A percentile compares a stretch with the other conserved stretches of the same genome.
These are phyloP conservation scores for Camellia sinensis DNA, from an alignment of 148 eudicot species.

Conservation along the genomic window DNA sequence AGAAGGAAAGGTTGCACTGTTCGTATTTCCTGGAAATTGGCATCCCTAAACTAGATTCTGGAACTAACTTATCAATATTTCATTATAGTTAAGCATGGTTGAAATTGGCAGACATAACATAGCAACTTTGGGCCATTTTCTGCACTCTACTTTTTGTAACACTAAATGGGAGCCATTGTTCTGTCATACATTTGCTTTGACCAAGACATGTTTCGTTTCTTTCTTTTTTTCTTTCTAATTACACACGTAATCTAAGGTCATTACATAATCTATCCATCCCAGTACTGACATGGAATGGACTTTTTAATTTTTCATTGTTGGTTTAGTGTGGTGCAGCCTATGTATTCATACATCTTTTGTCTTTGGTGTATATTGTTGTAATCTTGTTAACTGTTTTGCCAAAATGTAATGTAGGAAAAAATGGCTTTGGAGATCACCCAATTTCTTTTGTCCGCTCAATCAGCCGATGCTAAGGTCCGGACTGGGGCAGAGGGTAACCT, in stretches of 20 bases:
- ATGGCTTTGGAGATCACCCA: conserved; percentile 68
- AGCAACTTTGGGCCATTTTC: background rate
- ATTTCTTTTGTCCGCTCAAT: conserved; percentile 51
- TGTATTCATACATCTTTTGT: background rate
- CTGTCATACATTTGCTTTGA: background rate
- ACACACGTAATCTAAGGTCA: background rate
- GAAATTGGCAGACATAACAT: background rate
- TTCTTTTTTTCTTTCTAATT: background rate
- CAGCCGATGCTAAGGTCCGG: conserved; percentile 50
- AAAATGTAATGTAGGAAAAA: conserved; percentile 22
- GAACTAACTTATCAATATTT: background rate
- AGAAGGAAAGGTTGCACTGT: background rate
- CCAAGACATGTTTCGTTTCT: background rate
- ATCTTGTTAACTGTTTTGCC: background rate
- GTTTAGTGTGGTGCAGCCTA: background rate
- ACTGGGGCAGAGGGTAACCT: conserved; percentile 55
- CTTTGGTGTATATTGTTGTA: conserved; percentile 12
- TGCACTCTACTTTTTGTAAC: background rate
- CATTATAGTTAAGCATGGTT: background rate
- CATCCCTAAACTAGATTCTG: background rate
- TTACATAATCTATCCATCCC: background rate
- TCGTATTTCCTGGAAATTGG: background rate
- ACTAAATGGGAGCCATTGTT: background rate
- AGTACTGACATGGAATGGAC: background rate
- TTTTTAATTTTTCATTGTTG: background rate